A percentile compares a stretch with the other conserved stretches of the same genome.
These are phyloP conservation scores for Pestalotiopsis sp. DNA, from an alignment of 2,329 filamentous ascomycete genomes.

Conservation along the genomic window DNA sequence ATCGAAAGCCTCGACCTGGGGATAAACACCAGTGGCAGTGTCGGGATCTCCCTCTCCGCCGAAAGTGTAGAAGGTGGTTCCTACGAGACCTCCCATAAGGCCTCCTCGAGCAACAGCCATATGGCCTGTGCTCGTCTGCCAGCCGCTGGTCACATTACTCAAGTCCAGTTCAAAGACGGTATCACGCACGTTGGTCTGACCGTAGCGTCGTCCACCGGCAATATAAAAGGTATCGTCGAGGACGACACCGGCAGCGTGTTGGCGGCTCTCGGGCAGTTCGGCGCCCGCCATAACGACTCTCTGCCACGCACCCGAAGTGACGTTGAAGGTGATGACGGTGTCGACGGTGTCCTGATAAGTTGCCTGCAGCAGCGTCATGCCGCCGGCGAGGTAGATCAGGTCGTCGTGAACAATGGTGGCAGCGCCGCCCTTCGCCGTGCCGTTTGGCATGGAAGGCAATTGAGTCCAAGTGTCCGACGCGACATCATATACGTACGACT, in stretches of 20 bases:
- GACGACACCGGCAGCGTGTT: constrained; percentile 36
- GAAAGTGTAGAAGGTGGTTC: background rate
- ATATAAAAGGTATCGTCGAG: constrained; percentile 37
- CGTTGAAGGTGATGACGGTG: constrained; percentile 34
- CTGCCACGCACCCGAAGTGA: constrained; percentile 27
- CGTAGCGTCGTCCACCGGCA: constrained; percentile 34
- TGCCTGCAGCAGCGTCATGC: constrained; percentile 29
- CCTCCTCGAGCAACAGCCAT: constrained; percentile 11
- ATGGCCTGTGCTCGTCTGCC: background rate
- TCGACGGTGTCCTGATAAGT: constrained; percentile 29
- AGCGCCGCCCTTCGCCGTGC: constrained; percentile 33
- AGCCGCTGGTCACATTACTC: background rate
- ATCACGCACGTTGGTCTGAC: constrained; percentile 26
- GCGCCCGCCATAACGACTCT: constrained; percentile 23
- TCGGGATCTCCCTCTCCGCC: constrained; percentile 6
- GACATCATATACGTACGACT: constrained; percentile 34
- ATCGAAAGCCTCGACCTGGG: constrained; percentile 34
- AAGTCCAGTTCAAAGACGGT: constrained; percentile 13
- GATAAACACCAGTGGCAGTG: constrained; percentile 26
- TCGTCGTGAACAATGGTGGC: constrained; percentile 31
- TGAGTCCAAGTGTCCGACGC: constrained; percentile 27
- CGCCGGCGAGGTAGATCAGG: constrained; percentile 40
- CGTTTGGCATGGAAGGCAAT: constrained; percentile 29
- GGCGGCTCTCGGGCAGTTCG: constrained; percentile 33
- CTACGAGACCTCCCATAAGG: background rate